A percentile compares a stretch with the other conserved stretches of the same genome.
Conservation (phyloP, 208 protist genomes). For the Leishmania aethiopica region DNA sequence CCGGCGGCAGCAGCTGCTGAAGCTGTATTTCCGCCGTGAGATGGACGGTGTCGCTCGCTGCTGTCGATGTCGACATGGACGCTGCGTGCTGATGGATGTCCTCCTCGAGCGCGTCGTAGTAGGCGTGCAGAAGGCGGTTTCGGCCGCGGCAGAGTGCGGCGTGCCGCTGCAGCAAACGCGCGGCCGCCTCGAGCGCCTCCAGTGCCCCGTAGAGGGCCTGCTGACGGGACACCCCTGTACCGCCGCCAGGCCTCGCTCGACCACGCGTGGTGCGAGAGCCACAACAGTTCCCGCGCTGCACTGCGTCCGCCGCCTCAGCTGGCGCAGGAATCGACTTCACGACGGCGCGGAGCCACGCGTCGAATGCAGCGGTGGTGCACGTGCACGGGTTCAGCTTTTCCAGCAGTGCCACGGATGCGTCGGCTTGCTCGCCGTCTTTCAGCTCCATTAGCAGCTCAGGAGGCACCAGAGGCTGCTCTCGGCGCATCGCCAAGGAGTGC, state of each 20-base stretch:
- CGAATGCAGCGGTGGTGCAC: conserved; percentile 33
- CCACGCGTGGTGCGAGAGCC: background rate
- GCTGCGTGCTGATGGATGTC: conserved; percentile 30
- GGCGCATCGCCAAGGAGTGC: background rate
- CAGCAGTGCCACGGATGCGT: background rate
- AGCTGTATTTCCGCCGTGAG: background rate
- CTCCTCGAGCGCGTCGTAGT: conserved; percentile 71
- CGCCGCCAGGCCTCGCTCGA: background rate
- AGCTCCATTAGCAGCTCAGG: conserved; percentile 3
- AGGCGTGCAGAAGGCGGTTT: conserved; percentile 48
- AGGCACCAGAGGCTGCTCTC: background rate
- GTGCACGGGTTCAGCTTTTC: conserved; percentile 39
- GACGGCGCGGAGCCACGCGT: conserved; percentile 50
- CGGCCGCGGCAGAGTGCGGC: conserved; percentile 28
- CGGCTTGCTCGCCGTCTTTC: conserved; percentile 9
- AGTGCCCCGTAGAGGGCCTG: conserved; percentile 40
- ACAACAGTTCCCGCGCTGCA: background rate
- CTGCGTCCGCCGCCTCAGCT: conserved; percentile 15
- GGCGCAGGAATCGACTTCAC: conserved; percentile 40
- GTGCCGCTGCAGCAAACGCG: conserved; percentile 42
- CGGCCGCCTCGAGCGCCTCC: conserved; percentile 38
- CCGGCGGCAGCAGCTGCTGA: conserved; percentile 4
- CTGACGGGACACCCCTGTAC: conserved; percentile 18
- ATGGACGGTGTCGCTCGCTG: background rate
- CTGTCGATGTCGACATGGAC: background rate